phyloP scores from a whole-genome alignment of 2,329 filamentous ascomycete genomes.

The Scedosporium boydii region DNA sequence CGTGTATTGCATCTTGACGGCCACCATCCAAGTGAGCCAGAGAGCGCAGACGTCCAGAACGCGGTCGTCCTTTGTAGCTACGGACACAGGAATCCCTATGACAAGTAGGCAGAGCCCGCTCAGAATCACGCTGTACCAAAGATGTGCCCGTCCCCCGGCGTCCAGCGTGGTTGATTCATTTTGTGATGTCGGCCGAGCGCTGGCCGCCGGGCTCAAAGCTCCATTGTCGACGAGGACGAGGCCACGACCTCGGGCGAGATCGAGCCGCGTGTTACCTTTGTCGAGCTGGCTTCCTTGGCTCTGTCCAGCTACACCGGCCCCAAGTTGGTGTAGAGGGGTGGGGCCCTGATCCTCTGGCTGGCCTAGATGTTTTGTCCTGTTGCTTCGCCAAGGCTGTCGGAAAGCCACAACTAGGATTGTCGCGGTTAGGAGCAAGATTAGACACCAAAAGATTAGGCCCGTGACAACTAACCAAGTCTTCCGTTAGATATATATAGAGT shows the following conservation, averaged over 20 bases:
- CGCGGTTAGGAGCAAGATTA: background rate
- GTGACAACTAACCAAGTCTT: background rate
- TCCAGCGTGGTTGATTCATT: background rate
- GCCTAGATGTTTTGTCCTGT: too few species aligned
- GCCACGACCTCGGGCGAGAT: background rate
- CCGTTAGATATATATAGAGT: background rate
- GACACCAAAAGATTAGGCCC: background rate
- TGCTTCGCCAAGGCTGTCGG: background rate
- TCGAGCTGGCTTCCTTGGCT: background rate
- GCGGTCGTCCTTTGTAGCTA: conserved; percentile 20
- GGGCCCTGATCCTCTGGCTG: background rate
- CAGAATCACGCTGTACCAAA: background rate
- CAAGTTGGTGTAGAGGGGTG: background rate
- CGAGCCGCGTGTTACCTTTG: background rate
- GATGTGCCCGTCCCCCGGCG: background rate
- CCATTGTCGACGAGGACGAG: too few species aligned
- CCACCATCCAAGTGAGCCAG: conserved; percentile 38
- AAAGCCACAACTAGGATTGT: background rate
- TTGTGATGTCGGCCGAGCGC: background rate
- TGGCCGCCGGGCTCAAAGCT: too few species aligned
- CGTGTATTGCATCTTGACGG: conserved; percentile 25
- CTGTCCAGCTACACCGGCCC: background rate
- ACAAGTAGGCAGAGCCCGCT: conserved; percentile 17
- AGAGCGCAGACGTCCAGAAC: conserved; percentile 36
- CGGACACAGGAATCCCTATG: conserved; percentile 32